phyloP scores from a whole-genome alignment of 2,329 filamentous ascomycete genomes.

The Colletotrichum tofieldiae region DNA sequence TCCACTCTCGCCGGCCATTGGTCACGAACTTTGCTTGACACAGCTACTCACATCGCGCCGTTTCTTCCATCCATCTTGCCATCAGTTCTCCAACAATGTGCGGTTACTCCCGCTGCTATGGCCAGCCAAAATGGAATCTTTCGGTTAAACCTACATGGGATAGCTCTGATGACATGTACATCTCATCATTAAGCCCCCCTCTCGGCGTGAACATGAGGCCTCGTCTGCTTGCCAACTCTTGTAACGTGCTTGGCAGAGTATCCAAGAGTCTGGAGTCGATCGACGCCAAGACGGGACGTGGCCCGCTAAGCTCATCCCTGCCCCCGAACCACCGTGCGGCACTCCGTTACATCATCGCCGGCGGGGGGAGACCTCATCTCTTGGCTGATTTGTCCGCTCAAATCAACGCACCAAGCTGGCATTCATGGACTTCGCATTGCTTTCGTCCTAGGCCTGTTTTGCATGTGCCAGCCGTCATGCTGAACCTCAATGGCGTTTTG shows the following conservation, averaged over 20 bases:
- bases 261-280: constrained; percentile 40
- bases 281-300: constrained; percentile 40
- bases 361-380: constrained; percentile 31
- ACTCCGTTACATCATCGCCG: constrained; percentile 39
- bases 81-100: neutral
- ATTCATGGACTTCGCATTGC: neutral
- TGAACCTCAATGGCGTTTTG: constrained; percentile 3
- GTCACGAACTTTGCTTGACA: neutral
- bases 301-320: constrained; percentile 42
- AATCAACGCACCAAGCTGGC: neutral
- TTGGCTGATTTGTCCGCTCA: constrained; percentile 20
- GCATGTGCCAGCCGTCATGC: constrained; percentile 10
- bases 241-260: constrained; percentile 35
- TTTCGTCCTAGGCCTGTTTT: neutral
- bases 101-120: neutral
- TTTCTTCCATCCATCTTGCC: neutral
- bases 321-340: constrained; percentile 35
- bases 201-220: neutral
- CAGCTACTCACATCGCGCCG: neutral
- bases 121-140: neutral
- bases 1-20: neutral
- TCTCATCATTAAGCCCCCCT: neutral
- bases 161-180: neutral
- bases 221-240: constrained; percentile 9
- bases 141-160: neutral